phyloP scores from a whole-genome alignment of 2,329 filamentous ascomycete species.

The Aureobasidium lini region DNA sequence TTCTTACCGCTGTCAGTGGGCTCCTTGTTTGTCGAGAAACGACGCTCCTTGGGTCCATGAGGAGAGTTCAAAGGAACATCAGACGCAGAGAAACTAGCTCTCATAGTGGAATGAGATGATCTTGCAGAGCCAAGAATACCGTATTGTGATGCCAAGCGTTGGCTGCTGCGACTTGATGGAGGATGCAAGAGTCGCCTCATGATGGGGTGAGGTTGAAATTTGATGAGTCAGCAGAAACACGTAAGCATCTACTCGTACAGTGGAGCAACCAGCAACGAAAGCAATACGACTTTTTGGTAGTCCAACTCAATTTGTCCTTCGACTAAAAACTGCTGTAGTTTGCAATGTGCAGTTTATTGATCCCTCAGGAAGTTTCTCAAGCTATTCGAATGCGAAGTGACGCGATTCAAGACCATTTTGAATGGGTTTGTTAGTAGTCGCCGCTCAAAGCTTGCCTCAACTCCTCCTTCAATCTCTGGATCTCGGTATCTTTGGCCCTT shows the following conservation, averaged over 20 bases:
- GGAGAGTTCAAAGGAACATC: constrained; percentile 8
- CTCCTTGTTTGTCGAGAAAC: constrained; percentile 38
- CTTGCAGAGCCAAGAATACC: not conserved
- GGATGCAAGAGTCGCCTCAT: not conserved
- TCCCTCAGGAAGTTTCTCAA: no score
- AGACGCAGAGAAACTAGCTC: constrained; percentile 14
- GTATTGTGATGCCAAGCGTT: constrained; percentile 1
- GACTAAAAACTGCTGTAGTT: no score
- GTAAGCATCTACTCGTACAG: not conserved
- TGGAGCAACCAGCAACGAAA: not conserved
- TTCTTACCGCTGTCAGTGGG: constrained; percentile 38
- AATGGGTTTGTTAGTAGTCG: no score
- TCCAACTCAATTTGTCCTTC: no score
- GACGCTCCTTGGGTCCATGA: constrained; percentile 21
- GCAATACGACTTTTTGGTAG: not conserved
- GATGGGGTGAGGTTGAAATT: not conserved
- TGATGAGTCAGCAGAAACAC: constrained; percentile 1
- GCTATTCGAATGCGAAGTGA: no score
- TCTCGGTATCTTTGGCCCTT: not conserved
- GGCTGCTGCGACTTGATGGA: not conserved
- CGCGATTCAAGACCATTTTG: no score
- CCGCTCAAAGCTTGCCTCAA: not conserved
- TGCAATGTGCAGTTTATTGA: no score
- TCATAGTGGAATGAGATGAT: not conserved
- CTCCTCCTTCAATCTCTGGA: not conserved